These are phyloP conservation scores for Eucalyptus caleyi DNA, from an alignment of 345 rosid genomes.

Conservation along the genomic window DNA sequence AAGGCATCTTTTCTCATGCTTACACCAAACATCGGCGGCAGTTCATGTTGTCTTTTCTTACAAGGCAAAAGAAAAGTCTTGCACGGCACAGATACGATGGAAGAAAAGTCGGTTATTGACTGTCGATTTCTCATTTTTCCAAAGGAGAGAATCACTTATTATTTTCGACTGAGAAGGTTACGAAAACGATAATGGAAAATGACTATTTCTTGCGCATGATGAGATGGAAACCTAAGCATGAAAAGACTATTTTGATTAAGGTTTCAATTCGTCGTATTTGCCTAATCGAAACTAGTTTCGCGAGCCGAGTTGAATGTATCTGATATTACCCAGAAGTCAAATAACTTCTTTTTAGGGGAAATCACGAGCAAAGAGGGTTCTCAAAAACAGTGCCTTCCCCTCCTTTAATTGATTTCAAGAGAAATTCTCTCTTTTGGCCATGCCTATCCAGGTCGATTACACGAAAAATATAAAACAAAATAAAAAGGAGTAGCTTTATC, in stretches of 20 bases:
- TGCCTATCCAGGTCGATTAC: neutral
- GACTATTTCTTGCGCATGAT: neutral
- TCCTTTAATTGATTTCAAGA: neutral
- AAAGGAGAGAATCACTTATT: neutral
- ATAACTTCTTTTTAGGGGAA: neutral
- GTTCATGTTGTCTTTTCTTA: neutral
- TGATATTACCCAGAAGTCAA: neutral
- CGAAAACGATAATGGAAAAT: neutral
- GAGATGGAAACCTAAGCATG: neutral
- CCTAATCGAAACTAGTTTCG: neutral
- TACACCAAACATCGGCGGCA: neutral
- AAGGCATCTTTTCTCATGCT: neutral
- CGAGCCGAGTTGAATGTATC: neutral
- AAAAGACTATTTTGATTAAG: neutral
- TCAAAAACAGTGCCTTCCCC: neutral
- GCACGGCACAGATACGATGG: neutral
- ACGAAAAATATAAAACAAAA: neutral
- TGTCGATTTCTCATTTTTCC: neutral
- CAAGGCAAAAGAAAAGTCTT: neutral
- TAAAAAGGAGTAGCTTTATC: neutral
- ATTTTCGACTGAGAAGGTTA: neutral
- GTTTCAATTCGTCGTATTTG: neutral
- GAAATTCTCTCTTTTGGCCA: neutral
- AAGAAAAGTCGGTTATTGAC: neutral
- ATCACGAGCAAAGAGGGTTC: neutral